These are phyloP conservation scores for Candida namnaoensis DNA, from an alignment of 805 yeast species.

Conservation along the genomic window DNA sequence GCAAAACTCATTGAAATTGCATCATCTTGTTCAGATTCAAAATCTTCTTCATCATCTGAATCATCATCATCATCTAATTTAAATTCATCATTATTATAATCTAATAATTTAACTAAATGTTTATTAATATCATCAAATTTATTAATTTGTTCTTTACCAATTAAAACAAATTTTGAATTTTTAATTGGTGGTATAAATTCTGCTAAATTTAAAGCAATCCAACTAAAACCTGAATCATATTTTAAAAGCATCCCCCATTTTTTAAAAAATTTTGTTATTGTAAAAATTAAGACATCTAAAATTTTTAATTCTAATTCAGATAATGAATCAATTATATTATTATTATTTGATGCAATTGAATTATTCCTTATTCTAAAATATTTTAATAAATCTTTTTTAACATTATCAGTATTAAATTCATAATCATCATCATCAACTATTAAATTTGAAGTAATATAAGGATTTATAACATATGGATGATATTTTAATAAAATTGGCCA, in stretches of 20 bases:
- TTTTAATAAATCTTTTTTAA: slow-evolving; percentile 50
- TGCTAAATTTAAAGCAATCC: slow-evolving; percentile 84
- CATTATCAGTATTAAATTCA: slow-evolving; percentile 20
- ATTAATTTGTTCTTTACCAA: slow-evolving; percentile 15
- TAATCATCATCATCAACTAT: slow-evolving; percentile 25
- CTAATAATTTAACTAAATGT: slow-evolving; percentile 11
- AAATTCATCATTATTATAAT: slow-evolving; percentile 1
- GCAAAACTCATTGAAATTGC: slow-evolving; percentile 52
- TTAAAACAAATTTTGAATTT: slow-evolving; percentile 13
- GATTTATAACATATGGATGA: slow-evolving; percentile 79
- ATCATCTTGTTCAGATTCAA: too few species aligned
- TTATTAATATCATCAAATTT: slow-evolving; percentile 9
- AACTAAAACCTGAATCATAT: slow-evolving; percentile 75
- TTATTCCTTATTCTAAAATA: slow-evolving; percentile 39
- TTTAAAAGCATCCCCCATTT: slow-evolving; percentile 77
- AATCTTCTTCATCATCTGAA: slow-evolving; percentile 11
- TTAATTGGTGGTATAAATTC: slow-evolving; percentile 70
- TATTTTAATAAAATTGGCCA: slow-evolving; percentile 80
- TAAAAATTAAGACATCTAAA: slow-evolving; percentile 45
- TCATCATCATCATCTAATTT: slow-evolving; percentile 7
- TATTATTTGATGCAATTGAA: background rate
- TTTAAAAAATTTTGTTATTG: slow-evolving; percentile 53
- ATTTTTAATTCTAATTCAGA: slow-evolving; percentile 38
- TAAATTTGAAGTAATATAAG: slow-evolving; percentile 59
- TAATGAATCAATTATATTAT: slow-evolving; percentile 4